These are phyloP conservation scores for Calonectria naviculata DNA, from an alignment of 2,329 filamentous ascomycete genomes.

Conservation along the genomic window DNA sequence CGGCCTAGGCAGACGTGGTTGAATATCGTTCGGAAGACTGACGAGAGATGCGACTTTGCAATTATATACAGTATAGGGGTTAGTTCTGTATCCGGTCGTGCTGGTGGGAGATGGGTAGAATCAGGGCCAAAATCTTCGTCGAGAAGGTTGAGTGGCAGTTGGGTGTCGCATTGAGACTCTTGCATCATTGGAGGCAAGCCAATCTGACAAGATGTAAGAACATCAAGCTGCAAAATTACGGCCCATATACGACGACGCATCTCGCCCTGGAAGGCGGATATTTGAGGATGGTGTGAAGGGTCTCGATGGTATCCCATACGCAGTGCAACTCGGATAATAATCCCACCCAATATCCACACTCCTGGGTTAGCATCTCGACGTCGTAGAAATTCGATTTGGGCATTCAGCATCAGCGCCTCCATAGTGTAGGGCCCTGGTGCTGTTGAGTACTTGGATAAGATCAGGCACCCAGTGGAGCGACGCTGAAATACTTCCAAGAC, in stretches of 20 bases:
- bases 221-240: conserved; percentile 25
- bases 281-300: conserved; percentile 13
- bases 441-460: conserved; percentile 29
- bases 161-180: conserved; percentile 25
- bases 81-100: conserved; percentile 22
- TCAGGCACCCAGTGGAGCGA: conserved; percentile 29
- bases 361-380: conserved; percentile 27
- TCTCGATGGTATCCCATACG: conserved; percentile 37
- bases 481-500: conserved; percentile 24
- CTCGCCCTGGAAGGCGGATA: conserved; percentile 28
- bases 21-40: conserved; percentile 29
- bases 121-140: conserved; percentile 29
- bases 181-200: conserved; percentile 28
- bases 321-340: conserved; percentile 28
- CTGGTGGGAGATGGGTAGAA: conserved; percentile 16
- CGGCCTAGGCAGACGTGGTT: conserved; percentile 30
- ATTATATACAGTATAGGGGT: conserved; percentile 26
- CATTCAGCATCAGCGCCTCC: conserved; percentile 28
- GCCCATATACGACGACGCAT: conserved; percentile 33
- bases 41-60: not conserved
- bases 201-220: conserved; percentile 26
- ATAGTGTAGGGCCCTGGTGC: conserved; percentile 8
- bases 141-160: conserved; percentile 18
- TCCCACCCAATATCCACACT: conserved; percentile 26
- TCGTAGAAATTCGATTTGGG: conserved; percentile 27